These are phyloP conservation scores for Trametes gibbosa DNA, from an alignment of 768 basidiomycete genomes.

Conservation along the genomic window DNA sequence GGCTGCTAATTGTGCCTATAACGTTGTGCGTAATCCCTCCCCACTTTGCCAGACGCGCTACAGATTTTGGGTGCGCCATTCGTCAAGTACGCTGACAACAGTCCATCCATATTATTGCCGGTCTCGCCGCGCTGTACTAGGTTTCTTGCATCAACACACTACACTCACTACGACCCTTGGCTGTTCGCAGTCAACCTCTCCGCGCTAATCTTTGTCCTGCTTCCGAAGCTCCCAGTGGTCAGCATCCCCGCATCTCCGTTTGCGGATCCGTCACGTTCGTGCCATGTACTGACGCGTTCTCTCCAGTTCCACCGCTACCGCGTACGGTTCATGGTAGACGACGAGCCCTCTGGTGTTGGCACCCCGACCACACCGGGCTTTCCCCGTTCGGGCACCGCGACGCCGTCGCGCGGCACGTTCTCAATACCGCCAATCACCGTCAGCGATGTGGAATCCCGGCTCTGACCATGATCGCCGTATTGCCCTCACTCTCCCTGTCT, in stretches of 20 bases:
- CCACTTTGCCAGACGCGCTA: not conserved
- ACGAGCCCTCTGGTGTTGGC: slow-evolving; percentile 54
- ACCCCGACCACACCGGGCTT: slow-evolving; percentile 65
- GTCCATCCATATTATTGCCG: slow-evolving; percentile 15
- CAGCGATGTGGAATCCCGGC: slow-evolving; percentile 28
- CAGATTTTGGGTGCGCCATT: not conserved
- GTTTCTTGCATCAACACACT: slow-evolving; percentile 96
- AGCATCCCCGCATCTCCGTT: slow-evolving; percentile 22
- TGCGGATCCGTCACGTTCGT: slow-evolving; percentile 5
- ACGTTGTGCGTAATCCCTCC: slow-evolving; percentile 59
- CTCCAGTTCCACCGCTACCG: slow-evolving; percentile 77
- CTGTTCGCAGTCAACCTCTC: slow-evolving; percentile 88
- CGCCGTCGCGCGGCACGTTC: slow-evolving; percentile 28
- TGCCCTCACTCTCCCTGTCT: too few relatives aligned
- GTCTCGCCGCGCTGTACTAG: slow-evolving; percentile 38
- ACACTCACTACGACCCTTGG: slow-evolving; percentile 95
- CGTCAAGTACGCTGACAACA: not conserved
- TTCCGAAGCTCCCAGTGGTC: slow-evolving; percentile 96
- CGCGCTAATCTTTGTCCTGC: slow-evolving; percentile 75
- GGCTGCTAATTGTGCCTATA: slow-evolving; percentile 88
- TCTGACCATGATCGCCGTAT: not conserved
- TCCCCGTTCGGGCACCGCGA: slow-evolving; percentile 49
- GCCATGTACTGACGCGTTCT: not conserved
- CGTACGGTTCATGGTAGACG: slow-evolving; percentile 70
- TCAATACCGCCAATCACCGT: slow-evolving; percentile 33